These are phyloP conservation scores for Bonia amplexicaulis DNA, from an alignment of 176 grass and related monocot genomes.

Conservation along the genomic window DNA sequence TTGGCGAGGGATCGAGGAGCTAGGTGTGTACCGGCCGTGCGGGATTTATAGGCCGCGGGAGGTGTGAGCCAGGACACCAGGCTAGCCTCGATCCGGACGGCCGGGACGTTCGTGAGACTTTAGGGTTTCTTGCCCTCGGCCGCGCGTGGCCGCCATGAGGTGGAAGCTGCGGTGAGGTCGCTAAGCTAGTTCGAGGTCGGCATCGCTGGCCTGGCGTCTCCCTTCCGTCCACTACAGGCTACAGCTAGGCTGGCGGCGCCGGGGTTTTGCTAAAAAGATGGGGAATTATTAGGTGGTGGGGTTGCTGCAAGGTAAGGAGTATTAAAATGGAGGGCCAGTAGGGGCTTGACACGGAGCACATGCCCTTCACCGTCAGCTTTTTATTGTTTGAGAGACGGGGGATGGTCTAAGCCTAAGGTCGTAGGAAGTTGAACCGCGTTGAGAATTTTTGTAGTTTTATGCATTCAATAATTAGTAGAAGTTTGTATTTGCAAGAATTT, in stretches of 20 bases:
- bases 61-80: neutral
- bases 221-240: neutral
- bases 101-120: neutral
- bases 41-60: neutral
- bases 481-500: too few relatives aligned
- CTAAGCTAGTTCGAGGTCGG: neutral
- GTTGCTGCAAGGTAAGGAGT: slow-evolving; percentile 32
- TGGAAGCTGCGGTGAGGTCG: neutral
- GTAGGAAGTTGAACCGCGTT: neutral
- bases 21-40: neutral
- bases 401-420: neutral
- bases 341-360: slow-evolving; percentile 46
- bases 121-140: neutral
- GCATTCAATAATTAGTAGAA: too few relatives aligned
- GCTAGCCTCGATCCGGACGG: neutral
- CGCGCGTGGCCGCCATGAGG: neutral
- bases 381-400: neutral
- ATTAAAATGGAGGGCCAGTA: slow-evolving; percentile 36
- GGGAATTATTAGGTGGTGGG: slow-evolving; percentile 22
- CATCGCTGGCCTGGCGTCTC: neutral
- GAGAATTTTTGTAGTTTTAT: too few relatives aligned
- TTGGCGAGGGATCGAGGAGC: neutral
- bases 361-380: neutral
- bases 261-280: neutral
- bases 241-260: slow-evolving; percentile 11